Conservation (phyloP, 148 eudicot species). For the Limonium bicolor region DNA sequence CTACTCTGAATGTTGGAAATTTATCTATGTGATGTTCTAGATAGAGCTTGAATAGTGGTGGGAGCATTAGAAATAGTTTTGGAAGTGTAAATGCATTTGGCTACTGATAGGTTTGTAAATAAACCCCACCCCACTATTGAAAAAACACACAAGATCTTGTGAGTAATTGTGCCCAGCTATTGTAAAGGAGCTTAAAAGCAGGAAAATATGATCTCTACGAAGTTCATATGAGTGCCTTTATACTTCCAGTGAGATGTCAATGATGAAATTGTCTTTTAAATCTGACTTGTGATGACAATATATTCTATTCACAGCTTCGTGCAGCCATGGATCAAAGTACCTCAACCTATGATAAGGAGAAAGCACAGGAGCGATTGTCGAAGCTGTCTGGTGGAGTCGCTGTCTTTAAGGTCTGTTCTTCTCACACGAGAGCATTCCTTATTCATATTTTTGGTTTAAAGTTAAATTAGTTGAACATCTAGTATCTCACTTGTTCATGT, state of each 20-base stretch:
- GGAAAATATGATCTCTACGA: no score
- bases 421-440: neutral
- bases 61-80: no score
- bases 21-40: no score
- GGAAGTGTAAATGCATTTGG: no score
- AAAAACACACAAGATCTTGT: no score
- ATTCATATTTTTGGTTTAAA: neutral
- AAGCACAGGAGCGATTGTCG: conserved; percentile 64
- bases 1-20: no score
- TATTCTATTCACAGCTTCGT: conserved; percentile 42
- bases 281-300: conserved; percentile 5
- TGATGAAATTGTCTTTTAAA: neutral
- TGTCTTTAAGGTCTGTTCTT: conserved; percentile 65
- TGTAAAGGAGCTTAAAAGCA: no score
- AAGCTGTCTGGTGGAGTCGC: conserved; percentile 89
- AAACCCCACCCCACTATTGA: no score
- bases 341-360: conserved; percentile 85
- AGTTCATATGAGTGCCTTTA: neutral
- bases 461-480: neutral
- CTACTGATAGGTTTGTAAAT: no score
- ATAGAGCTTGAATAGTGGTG: no score
- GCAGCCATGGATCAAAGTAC: conserved; percentile 52
- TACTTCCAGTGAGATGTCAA: neutral
- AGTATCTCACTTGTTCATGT: conserved; percentile 2
- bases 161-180: no score